Evolutionary conservation across 2,329 filamentous ascomycete species (phyloP).

Genomic region (Exophiala alcalophila): DNA sequence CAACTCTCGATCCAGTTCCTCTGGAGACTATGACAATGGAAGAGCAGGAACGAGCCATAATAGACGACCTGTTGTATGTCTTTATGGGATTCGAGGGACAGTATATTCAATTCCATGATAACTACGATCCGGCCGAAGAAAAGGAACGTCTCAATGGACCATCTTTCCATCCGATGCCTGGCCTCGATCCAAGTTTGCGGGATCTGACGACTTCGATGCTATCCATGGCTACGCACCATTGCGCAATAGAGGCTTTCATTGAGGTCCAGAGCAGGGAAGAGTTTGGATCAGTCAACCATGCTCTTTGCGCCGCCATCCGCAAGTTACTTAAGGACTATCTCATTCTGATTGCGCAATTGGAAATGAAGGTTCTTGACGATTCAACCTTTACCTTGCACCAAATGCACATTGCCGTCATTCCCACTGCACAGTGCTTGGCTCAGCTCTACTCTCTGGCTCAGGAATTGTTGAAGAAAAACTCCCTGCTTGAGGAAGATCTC

Average conservation of each 20-base stretch:
- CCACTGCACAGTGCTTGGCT: constrained; percentile 84
- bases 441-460: constrained; percentile 85
- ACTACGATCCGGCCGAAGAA: constrained; percentile 79
- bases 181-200: constrained; percentile 84
- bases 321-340: constrained; percentile 91
- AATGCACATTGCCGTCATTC: constrained; percentile 84
- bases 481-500: constrained; percentile 75
- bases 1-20: constrained; percentile 63
- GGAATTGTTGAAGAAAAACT: constrained; percentile 84
- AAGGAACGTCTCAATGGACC: constrained; percentile 84
- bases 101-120: constrained; percentile 81
- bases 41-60: constrained; percentile 77
- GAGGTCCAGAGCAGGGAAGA: constrained; percentile 91
- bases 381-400: constrained; percentile 87
- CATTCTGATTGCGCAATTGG: constrained; percentile 85
- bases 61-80: constrained; percentile 88
- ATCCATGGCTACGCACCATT: constrained; percentile 91
- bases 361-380: constrained; percentile 88
- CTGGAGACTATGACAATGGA: constrained; percentile 72
- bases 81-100: constrained; percentile 99
- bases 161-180: constrained; percentile 71
- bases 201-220: constrained; percentile 87
- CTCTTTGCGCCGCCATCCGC: constrained; percentile 89
- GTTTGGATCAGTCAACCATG: constrained; percentile 92
- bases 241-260: constrained; percentile 84